Evolutionary conservation across 352 stramenopile genomes (phyloP).

Genomic region (Phytophthora cactorum): DNA sequence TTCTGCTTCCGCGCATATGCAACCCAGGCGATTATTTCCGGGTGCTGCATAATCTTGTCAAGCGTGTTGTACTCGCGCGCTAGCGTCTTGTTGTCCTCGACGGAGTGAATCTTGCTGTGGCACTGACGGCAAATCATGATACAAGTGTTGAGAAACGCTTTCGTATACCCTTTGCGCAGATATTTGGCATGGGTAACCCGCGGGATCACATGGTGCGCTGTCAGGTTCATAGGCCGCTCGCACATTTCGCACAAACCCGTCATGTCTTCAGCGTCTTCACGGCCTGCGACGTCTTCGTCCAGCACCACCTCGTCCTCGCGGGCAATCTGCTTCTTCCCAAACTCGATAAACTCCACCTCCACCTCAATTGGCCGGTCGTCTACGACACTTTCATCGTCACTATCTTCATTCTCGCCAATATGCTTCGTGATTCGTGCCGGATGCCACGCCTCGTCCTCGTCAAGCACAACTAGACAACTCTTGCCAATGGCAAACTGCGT

Average conservation of each 20-base stretch:
- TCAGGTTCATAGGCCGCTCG: slow-evolving; percentile 91
- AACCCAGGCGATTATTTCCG: slow-evolving; percentile 88
- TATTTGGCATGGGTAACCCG: slow-evolving; percentile 83
- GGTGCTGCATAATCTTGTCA: slow-evolving; percentile 91
- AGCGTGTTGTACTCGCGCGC: slow-evolving; percentile 92
- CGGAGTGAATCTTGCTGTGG: slow-evolving; percentile 91
- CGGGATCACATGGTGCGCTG: slow-evolving; percentile 94
- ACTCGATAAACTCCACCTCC: slow-evolving; percentile 82
- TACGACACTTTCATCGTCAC: slow-evolving; percentile 6
- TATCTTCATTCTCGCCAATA: slow-evolving; percentile 23
- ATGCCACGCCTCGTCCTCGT: slow-evolving; percentile 81
- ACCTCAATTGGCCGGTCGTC: slow-evolving; percentile 38
- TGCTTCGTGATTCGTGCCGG: slow-evolving; percentile 61
- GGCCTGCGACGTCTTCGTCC: slow-evolving; percentile 70
- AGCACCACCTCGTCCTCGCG: slow-evolving; percentile 68
- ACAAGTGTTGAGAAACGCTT: slow-evolving; percentile 84
- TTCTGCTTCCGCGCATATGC: slow-evolving; percentile 93
- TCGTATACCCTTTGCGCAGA: slow-evolving; percentile 78
- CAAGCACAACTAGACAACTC: slow-evolving; percentile 66
- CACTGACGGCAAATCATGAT: slow-evolving; percentile 93
- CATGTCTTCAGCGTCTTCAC: slow-evolving; percentile 63
- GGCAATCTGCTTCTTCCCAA: slow-evolving; percentile 72
- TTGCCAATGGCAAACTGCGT: slow-evolving; percentile 65
- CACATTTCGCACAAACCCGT: slow-evolving; percentile 88
- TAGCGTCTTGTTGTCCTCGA: slow-evolving; percentile 91